Base-by-base conservation (phyloP, 805 yeast genomes). In the Schwanniomyces vanrijiae region DNA sequence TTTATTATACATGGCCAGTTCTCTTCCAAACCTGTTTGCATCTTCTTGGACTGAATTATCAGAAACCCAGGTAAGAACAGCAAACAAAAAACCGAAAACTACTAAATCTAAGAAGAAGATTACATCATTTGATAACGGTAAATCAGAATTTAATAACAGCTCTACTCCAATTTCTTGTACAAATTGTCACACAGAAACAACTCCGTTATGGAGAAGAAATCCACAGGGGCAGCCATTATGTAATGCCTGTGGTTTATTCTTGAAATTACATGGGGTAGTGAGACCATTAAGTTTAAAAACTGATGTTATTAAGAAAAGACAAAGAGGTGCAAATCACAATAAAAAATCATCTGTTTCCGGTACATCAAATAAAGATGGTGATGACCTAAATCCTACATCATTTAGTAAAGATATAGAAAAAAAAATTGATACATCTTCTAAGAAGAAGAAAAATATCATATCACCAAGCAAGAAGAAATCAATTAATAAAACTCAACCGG, bases 181-280 rank as follows among this genome's bases (percentile, higher is more conserved):
- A 14, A 92, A 92, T 67, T 92, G 99, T 66, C 84, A 86, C 59
- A 92, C 99, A 0, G 82, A 79, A 52, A 90, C 95, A 14, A 92
- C 99, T 0, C 99, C 99, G 1, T 66, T 92, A 14, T 92, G 99
- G 99, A 75, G 99, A 56, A 76, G 97, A 42, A 89, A 90, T 57
- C 90, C 96, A 0, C 88, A 88, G 49, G 97, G 97, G 1, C 86
- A 88, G 59, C 95, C 97, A 0, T 71, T 92, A 49, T 92, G 98
- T 69, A 92, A 92, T 65, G 98, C 99, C 0, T 92, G 99, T 71
- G 99, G 98, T 0, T 72, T 92, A 50, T 92, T 92, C 58, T 77
- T 88, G 59, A 92, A 92, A 65, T 73, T 92, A 20, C 98, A 92
- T 60, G 98, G 97, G n/a, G 92, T 90, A 3, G 95, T 89, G 51